Evolutionary conservation across 2,329 filamentous ascomycete species (phyloP).

Genomic region (Claviceps arundinis): DNA sequence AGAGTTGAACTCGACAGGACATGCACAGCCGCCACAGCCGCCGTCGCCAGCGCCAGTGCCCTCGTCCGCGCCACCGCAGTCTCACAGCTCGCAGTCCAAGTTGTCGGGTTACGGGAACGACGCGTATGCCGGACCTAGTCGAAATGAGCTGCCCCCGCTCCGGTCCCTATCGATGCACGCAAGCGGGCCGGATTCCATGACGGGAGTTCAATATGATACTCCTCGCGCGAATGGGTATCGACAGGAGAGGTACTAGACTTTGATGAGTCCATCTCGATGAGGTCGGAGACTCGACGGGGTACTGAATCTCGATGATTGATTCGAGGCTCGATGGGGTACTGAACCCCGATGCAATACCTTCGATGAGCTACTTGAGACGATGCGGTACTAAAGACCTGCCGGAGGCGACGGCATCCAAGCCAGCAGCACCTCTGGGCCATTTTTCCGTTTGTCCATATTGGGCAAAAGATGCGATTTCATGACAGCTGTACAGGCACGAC

Average conservation of each 20-base stretch:
- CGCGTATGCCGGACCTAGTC: slow-evolving; percentile 19
- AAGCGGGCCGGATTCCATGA: slow-evolving; percentile 45
- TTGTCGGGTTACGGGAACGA: slow-evolving; percentile 15
- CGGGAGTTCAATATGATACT: slow-evolving; percentile 49
- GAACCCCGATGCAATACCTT: too few species aligned
- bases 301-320: too few species aligned
- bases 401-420: too few species aligned
- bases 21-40: slow-evolving; percentile 14
- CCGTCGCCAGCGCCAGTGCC: slow-evolving; percentile 12
- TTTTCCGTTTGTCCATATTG: neutral
- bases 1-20: slow-evolving; percentile 14
- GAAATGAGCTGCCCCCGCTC: slow-evolving; percentile 44
- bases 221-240: slow-evolving; percentile 35
- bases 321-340: too few species aligned
- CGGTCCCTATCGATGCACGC: slow-evolving; percentile 31
- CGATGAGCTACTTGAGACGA: too few species aligned
- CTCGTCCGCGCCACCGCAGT: slow-evolving; percentile 9
- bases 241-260: slow-evolving; percentile 21
- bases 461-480: slow-evolving; percentile 4
- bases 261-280: neutral
- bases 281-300: neutral
- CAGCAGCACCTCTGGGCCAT: neutral
- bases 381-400: too few species aligned
- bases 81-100: slow-evolving; percentile 5
- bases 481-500: slow-evolving; percentile 4